A percentile compares a stretch with the other conserved stretches of the same genome.
Conservation (phyloP, 768 basidiomycete genomes). For the Kwoniella pini region DNA sequence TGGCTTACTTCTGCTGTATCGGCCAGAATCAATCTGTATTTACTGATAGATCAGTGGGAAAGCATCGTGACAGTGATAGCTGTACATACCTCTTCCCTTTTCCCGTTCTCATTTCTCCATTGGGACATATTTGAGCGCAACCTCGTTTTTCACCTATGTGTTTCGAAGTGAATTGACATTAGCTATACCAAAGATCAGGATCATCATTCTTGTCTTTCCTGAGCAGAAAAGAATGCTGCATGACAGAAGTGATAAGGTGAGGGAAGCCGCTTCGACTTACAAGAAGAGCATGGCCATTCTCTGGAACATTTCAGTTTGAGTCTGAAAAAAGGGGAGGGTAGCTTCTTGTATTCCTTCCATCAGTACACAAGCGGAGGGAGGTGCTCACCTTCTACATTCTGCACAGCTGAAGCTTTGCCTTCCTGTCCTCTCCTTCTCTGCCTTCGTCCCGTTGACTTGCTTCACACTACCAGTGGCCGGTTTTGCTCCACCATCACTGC, state of each 20-base stretch:
- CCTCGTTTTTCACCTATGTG: conserved; percentile 45
- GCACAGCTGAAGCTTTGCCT: conserved; percentile 51
- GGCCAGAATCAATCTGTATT: conserved; percentile 43
- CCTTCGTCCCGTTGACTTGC: conserved; percentile 6
- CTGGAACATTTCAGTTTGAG: conserved; percentile 52
- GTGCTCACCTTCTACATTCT: conserved; percentile 46
- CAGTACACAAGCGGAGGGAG: not conserved
- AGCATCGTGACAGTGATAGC: not conserved
- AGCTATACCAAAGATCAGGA: too few relatives aligned
- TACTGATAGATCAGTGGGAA: too few relatives aligned
- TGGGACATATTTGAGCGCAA: conserved; percentile 51
- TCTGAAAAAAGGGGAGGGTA: conserved; percentile 10
- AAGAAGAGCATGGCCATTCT: conserved; percentile 51
- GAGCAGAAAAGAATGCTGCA: not conserved
- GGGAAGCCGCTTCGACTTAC: conserved; percentile 22
- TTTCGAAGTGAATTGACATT: not conserved
- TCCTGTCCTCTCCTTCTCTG: conserved; percentile 21
- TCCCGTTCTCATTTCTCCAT: conserved; percentile 47
- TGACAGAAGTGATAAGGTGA: not conserved
- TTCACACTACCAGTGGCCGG: not conserved
- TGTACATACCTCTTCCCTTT: conserved; percentile 44
- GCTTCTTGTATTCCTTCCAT: not conserved
- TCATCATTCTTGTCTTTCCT: too few relatives aligned
- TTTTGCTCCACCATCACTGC: not conserved
- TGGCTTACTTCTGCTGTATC: conserved; percentile 45